These are phyloP conservation scores for Brassica juncea DNA, from an alignment of 345 rosid species.

Conservation along the genomic window DNA sequence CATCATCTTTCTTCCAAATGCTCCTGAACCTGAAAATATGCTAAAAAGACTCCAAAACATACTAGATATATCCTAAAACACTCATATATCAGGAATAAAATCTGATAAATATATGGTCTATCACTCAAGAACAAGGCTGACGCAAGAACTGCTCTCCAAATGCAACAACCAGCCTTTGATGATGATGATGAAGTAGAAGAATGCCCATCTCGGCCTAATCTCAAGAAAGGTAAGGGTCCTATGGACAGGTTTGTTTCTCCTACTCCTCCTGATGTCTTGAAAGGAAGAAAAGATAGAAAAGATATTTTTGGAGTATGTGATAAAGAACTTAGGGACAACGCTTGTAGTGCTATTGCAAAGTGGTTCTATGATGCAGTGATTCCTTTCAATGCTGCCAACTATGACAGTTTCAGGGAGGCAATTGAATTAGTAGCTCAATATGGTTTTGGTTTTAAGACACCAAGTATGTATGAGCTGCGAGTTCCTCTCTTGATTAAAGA, in stretches of 20 bases:
- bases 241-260: background rate
- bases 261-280: background rate
- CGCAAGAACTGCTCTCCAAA: background rate
- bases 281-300: background rate
- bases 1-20: no score
- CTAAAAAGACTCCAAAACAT: no score
- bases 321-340: background rate
- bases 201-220: background rate
- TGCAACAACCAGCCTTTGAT: background rate
- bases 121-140: background rate
- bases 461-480: background rate
- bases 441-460: constrained; percentile 1
- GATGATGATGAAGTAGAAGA: background rate
- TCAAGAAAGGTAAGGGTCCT: background rate
- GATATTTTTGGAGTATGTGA: background rate
- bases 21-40: no score
- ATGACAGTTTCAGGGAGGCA: background rate
- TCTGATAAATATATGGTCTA: no score
- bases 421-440: background rate
- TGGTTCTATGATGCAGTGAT: background rate
- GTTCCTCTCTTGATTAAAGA: background rate
- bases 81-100: no score
- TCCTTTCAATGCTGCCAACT: background rate
- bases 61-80: no score
- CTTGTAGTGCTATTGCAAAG: background rate